Conservation (phyloP, 2,329 filamentous ascomycete genomes). For the Didymella sp. region DNA sequence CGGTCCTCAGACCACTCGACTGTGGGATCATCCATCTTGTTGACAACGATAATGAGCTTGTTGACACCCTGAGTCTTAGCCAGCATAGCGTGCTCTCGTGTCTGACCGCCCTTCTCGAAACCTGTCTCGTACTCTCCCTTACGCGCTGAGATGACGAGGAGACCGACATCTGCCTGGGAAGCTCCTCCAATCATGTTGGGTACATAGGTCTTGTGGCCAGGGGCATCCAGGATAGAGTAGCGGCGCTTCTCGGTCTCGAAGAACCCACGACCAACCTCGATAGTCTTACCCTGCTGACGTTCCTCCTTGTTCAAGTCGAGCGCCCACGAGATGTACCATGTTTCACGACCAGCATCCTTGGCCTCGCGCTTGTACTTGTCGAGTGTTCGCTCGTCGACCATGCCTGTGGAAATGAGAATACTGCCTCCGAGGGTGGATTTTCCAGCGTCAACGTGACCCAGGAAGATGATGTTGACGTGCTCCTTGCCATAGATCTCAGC, state of each 20-base stretch:
- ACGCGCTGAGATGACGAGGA: conserved; percentile 92
- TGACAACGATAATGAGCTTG: conserved; percentile 85
- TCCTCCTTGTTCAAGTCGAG: conserved; percentile 97
- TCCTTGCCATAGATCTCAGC: conserved; percentile 97
- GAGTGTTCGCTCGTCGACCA: conserved; percentile 99
- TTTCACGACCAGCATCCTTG: conserved; percentile 94
- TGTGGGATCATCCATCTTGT: conserved; percentile 99
- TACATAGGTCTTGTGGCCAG: conserved; percentile 97
- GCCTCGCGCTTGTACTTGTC: conserved; percentile 93
- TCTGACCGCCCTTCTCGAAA: conserved; percentile 96
- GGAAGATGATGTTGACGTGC: conserved; percentile 93
- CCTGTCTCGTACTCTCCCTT: conserved; percentile 99
- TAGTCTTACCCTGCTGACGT: conserved; percentile 94
- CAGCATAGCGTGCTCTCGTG: conserved; percentile 94
- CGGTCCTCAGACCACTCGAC: conserved; percentile 95
- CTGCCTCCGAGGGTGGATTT: conserved; percentile 96
- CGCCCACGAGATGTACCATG: conserved; percentile 99
- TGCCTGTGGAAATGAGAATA: conserved; percentile 91
- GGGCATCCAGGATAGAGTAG: conserved; percentile 96
- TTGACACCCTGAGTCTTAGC: conserved; percentile 98
- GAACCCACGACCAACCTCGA: conserved; percentile 93
- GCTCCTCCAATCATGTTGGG: conserved; percentile 98
- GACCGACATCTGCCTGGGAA: conserved; percentile 69
- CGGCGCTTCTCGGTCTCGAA: conserved; percentile 93
- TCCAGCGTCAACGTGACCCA: conserved; percentile 97